Evolutionary conservation across 2,329 filamentous ascomycete species (phyloP), one percentile per base, ranked within the genome.

Genomic region (Rosellinia necatrix): DNA sequence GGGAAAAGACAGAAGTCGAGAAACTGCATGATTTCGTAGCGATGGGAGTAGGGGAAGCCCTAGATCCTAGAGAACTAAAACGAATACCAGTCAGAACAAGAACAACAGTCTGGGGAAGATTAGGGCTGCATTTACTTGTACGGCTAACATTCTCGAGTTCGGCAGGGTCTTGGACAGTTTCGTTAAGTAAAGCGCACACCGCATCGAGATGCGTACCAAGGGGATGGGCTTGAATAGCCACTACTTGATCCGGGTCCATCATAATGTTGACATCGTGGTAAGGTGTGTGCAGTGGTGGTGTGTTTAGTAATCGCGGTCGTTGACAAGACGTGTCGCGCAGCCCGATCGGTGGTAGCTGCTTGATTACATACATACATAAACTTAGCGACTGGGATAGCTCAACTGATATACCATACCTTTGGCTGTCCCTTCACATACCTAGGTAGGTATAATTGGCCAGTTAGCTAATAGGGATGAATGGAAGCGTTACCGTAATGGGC

Each of bases 91-190:
- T 51, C 17, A 56, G 48, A 27, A 48, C 35, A 51, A n/a, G n/a
- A n/a, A n/a, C n/a, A n/a, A n/a, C n/a, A n/a, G 35, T 17, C 19
- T 10, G 24, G 47, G 8, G 22, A 8, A n/a, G n/a, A n/a, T n/a
- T n/a, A n/a, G 21, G 12, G 35, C 27, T 41, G 59, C 21, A 53
- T 51, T 53, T 58, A 53, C 46, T 49, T 44, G 53, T 38, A 12
- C 15, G 8, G 43, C 49, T 50, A 5, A 37, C 13, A 9, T 29
- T 22, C 15, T 52, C 47, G 9, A 56, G 41, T 3, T 51, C 48
- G 13, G 3, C 30, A 21, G 42, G 41, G 0, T 1, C 10, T 29
- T 5, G 5, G 22, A 10, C 47, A 21, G 48, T 43, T 42, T 51
- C 15, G 7, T 24, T 13, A 1, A 54, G 37, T 40, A 22, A 48